These are phyloP conservation scores for Hygrophoropsis aurantiaca DNA, from an alignment of 768 basidiomycete species.

Conservation along the genomic window DNA sequence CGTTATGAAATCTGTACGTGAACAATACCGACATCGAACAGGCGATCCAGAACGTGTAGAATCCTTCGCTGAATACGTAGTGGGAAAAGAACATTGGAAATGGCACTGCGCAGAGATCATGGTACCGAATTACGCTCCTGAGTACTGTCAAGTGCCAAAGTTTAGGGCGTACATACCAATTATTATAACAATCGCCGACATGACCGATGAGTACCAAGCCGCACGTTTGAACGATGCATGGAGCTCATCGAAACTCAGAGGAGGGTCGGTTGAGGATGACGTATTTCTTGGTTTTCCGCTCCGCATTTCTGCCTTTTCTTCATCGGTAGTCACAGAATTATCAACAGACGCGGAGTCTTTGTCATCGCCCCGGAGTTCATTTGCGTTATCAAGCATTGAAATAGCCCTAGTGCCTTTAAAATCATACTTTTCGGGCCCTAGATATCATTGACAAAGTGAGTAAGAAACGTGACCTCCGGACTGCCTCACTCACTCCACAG, in stretches of 20 bases:
- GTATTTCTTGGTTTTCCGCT: neutral
- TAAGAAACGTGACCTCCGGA: neutral
- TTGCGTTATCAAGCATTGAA: constrained; percentile 19
- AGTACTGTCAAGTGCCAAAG: too few species aligned
- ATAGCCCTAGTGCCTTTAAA: constrained; percentile 33
- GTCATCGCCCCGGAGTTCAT: neutral
- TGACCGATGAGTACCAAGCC: constrained; percentile 24
- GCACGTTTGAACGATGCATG: constrained; percentile 27
- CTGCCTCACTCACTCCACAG: constrained; percentile 21
- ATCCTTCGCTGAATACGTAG: constrained; percentile 32
- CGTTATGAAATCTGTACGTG: neutral
- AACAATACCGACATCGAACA: constrained; percentile 28
- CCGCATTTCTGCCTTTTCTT: constrained; percentile 8
- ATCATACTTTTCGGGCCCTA: constrained; percentile 34
- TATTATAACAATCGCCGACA: constrained; percentile 26
- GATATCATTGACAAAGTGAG: neutral
- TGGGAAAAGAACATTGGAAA: constrained; percentile 36
- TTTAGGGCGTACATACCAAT: constrained; percentile 18
- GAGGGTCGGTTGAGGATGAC: neutral
- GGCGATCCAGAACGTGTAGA: constrained; percentile 35
- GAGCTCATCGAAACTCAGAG: constrained; percentile 10
- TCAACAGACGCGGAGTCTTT: neutral
- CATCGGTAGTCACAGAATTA: neutral
- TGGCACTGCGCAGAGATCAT: constrained; percentile 20
- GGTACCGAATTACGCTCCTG: neutral